Conservation (phyloP, 352 stramenopile species). For the Phytopythium oedochilum region DNA sequence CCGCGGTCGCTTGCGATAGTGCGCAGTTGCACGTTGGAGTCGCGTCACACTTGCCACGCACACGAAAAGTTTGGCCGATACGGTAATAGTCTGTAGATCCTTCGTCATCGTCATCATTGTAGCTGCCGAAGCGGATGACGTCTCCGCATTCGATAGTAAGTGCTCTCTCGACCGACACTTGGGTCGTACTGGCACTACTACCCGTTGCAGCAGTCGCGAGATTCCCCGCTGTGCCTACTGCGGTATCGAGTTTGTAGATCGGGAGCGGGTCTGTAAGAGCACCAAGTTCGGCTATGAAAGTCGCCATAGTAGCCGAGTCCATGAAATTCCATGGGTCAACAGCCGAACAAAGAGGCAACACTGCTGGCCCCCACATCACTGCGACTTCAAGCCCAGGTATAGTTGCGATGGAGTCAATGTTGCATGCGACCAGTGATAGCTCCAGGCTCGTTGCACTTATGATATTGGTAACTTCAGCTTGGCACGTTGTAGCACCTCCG, state of each 20-base stretch:
- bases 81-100: background rate
- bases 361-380: slow-evolving; percentile 59
- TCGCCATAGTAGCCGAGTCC: slow-evolving; percentile 14
- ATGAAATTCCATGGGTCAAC: slow-evolving; percentile 47
- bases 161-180: slow-evolving; percentile 22
- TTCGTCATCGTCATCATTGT: slow-evolving; percentile 9
- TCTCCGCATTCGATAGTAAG: slow-evolving; percentile 60
- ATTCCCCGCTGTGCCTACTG: slow-evolving; percentile 32
- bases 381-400: slow-evolving; percentile 20
- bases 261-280: slow-evolving; percentile 37
- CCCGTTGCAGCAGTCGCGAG: slow-evolving; percentile 19
- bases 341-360: slow-evolving; percentile 54
- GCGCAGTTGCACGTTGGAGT: slow-evolving; percentile 39
- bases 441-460: slow-evolving; percentile 17
- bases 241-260: slow-evolving; percentile 53
- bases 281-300: slow-evolving; percentile 25
- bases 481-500: slow-evolving; percentile 15
- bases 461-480: slow-evolving; percentile 9
- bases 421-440: slow-evolving; percentile 17
- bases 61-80: slow-evolving; percentile 38
- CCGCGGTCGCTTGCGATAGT: slow-evolving; percentile 11
- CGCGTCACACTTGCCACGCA: slow-evolving; percentile 50
- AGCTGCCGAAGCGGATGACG: slow-evolving; percentile 56
- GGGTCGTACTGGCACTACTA: slow-evolving; percentile 23
- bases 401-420: slow-evolving; percentile 11